Evolutionary conservation across 164 flowering plant species (phyloP), one percentile per base, ranked within the genome.

Genomic region (Platanus orientalis): DNA sequence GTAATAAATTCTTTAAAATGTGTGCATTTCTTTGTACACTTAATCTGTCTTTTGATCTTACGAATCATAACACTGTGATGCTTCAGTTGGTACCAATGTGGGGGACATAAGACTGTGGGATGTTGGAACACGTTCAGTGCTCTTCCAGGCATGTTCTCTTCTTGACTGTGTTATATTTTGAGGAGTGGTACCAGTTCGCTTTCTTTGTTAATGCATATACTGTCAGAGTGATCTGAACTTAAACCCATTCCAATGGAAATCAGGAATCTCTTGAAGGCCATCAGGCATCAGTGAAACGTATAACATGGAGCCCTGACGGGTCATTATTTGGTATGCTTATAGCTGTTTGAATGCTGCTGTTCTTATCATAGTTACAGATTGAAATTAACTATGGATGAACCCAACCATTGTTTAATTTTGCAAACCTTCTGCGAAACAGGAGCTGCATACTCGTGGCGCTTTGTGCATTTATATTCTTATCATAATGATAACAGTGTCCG

Each of bases 251-350:
- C n/a, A n/a, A n/a, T n/a, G n/a, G 17, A 62, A 42, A 61, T 23
- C 69, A 88, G 95, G 76, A 78, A 28, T 71, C 89, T 58, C 54
- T 82, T 11, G 78, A 77, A 69, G 85, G 84, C 63, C 73, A 84
- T 4, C 48, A 60, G 59, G 77, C 78, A 16, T 75, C 81, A 9
- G 82, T 84, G 14, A 86, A 80, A 57, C 86, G 91, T 52, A 67
- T 88, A 27, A 63, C 54, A 53, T 88, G 95, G 95, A 82, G 79
- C 59, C 89, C 89, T 29, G 88, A 88, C 78, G 95, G 95, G 39
- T 63, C 77, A 27, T 71, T 80, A 40, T 79, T 86, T 63, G 91
- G 90, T 88, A 77, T 67, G 74, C 14, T 54, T 48, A 30, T 54
- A n/a, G n/a, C n/a, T n/a, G n/a, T n/a, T n/a, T n/a, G n/a, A n/a